Conservation (phyloP, 148 eudicot genomes). For the Rheum nobile region DNA sequence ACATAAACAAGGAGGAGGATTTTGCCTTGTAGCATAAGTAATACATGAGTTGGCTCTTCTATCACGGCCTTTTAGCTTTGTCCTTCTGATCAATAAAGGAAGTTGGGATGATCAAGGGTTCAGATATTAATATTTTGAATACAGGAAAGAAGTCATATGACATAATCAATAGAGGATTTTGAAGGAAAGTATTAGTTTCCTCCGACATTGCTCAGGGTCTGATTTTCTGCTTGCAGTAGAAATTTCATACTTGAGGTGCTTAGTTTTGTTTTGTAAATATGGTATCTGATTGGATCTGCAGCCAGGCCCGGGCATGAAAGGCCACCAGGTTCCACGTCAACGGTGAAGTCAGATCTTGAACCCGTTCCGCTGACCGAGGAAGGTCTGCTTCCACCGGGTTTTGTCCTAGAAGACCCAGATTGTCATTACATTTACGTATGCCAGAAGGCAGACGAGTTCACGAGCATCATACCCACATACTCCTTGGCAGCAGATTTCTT, state of each 20-base stretch:
- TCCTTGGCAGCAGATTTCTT: slow-evolving; percentile 3
- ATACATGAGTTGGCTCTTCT: too few relatives aligned
- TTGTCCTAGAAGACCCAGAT: slow-evolving; percentile 80
- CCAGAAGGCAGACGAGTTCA: slow-evolving; percentile 31
- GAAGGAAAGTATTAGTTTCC: too few relatives aligned
- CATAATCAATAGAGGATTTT: too few relatives aligned
- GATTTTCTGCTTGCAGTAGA: background rate
- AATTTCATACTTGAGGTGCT: background rate
- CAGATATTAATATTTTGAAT: too few relatives aligned
- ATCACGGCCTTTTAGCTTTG: too few relatives aligned
- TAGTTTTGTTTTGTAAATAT: background rate
- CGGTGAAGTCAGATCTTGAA: slow-evolving; percentile 38
- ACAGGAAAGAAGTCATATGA: too few relatives aligned
- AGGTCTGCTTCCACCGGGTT: slow-evolving; percentile 55
- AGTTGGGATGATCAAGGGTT: too few relatives aligned
- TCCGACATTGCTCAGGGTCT: too few relatives aligned
- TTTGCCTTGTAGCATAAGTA: too few relatives aligned
- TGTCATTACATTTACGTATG: slow-evolving; percentile 82
- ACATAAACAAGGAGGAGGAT: too few relatives aligned
- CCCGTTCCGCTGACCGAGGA: slow-evolving; percentile 55
- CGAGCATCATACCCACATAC: background rate
- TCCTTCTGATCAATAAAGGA: too few relatives aligned
- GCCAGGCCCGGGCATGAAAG: slow-evolving; percentile 82
- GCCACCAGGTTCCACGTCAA: slow-evolving; percentile 26
- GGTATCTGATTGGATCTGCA: slow-evolving; percentile 24